Evolutionary conservation across 2,329 filamentous ascomycete species (phyloP).

Genomic region (Sarocladium oryzae): DNA sequence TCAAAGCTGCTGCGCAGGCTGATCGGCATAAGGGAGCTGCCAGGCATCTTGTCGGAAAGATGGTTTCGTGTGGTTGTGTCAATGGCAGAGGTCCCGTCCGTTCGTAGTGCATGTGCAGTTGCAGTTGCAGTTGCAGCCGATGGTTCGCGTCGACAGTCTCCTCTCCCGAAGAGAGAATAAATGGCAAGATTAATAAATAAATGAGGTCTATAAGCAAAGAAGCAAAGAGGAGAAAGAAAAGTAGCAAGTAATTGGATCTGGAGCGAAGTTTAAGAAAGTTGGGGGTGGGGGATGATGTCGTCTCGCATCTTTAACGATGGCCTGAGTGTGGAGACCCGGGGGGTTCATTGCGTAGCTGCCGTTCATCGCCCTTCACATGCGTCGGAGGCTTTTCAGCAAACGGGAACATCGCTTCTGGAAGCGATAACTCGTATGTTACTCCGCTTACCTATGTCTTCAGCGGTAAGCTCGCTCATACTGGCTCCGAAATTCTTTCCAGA

Average conservation of each 20-base stretch:
- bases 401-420: too few species aligned
- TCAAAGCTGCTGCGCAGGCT: constrained; percentile 63
- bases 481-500: too few species aligned
- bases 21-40: constrained; percentile 63
- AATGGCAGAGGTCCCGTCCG: background rate
- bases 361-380: background rate
- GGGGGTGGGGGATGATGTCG: constrained; percentile 9
- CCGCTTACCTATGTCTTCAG: too few species aligned
- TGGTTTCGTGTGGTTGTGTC: background rate
- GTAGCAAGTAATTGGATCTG: background rate
- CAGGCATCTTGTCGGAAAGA: constrained; percentile 43
- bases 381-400: constrained; percentile 7
- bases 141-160: too few species aligned
- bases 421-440: too few species aligned
- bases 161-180: too few species aligned
- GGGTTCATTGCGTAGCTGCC: background rate
- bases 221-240: background rate
- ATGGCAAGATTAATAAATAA: too few species aligned
- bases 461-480: too few species aligned
- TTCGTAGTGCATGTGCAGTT: background rate
- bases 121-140: too few species aligned
- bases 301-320: constrained; percentile 1
- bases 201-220: too few species aligned
- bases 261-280: background rate
- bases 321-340: constrained; percentile 5